These are phyloP conservation scores for Colletotrichum liaoningense DNA, from an alignment of 2,329 filamentous ascomycete genomes.

Conservation along the genomic window DNA sequence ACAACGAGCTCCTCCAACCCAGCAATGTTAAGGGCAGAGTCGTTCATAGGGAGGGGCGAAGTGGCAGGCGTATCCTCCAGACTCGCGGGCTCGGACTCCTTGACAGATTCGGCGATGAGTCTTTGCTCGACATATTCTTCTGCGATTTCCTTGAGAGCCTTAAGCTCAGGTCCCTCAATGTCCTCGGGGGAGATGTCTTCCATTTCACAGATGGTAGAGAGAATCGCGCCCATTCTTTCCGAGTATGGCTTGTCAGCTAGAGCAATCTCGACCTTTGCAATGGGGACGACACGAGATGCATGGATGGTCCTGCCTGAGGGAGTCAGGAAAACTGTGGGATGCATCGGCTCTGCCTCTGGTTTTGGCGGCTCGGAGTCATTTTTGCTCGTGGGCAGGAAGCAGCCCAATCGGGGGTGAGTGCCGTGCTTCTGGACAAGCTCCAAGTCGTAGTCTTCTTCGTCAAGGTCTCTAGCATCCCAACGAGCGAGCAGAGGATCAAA, in stretches of 20 bases:
- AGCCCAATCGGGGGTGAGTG: conserved; percentile 65
- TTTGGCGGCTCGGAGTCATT: conserved; percentile 56
- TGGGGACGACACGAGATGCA: conserved; percentile 54
- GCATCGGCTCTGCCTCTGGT: conserved; percentile 56
- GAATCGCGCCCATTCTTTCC: conserved; percentile 42
- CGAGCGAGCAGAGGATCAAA: conserved; percentile 64
- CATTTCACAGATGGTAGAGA: conserved; percentile 52
- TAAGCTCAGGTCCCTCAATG: conserved; percentile 46
- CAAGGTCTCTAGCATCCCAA: conserved; percentile 63
- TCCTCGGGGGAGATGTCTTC: conserved; percentile 47
- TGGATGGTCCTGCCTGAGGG: conserved; percentile 60
- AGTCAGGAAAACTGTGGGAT: conserved; percentile 62
- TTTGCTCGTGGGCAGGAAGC: conserved; percentile 60
- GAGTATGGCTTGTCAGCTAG: conserved; percentile 25
- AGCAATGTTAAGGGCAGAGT: conserved; percentile 27
- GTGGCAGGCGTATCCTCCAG: conserved; percentile 39
- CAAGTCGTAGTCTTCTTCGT: conserved; percentile 62
- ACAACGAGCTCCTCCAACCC: conserved; percentile 27
- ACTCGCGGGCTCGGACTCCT: conserved; percentile 41
- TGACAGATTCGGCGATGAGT: conserved; percentile 34
- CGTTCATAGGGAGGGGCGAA: conserved; percentile 27
- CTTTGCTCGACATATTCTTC: conserved; percentile 26
- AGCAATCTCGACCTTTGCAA: conserved; percentile 40
- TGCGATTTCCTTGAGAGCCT: conserved; percentile 44
- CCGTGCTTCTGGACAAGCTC: conserved; percentile 60